Evolutionary conservation across 768 basidiomycete species (phyloP), one percentile per base, ranked within the genome.

Genomic region (Hydnomerulius pinastri): DNA sequence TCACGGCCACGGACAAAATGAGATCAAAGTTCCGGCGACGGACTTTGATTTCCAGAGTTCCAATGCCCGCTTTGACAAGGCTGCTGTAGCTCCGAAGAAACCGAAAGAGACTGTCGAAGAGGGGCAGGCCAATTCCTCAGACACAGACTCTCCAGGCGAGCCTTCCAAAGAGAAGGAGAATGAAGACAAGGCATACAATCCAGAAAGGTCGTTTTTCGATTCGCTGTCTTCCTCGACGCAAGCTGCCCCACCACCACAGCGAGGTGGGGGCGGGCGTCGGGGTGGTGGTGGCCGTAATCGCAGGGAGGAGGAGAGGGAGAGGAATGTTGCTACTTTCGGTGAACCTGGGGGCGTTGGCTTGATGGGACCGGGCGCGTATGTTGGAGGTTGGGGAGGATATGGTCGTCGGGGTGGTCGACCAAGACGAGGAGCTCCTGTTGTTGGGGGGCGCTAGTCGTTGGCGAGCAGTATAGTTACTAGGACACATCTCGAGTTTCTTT

Each of bases 271-370:
- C 30, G 69, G 74, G 6, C 62, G 78, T 36, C 63, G 76, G 0
- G 70, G 78, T 13, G 75, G 77, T 4, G 76, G 70, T 0, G 89
- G 85, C 1, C 73, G 85, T 45, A 88, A 82, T 57, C 76, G 90
- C 58, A 71, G 90, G 37, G 90, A 92, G 58, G 91, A 92, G 59
- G 90, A 92, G 63, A 70, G 90, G 52, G 88, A 90, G 67, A 82
- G 80, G 68, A 92, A 92, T 59, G 82, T 92, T 8, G 86, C 87
- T 25, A 92, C 90, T 7, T 93, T 93, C 75, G 91, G 90, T 3
- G 90, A 92, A 64, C 83, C 90, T 7, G 89, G 89, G 10, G 86
- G 86, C 41, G 80, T 87, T 15, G 87, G 89, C 6, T 64, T 89
- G 43, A 77, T 90, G 75, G 88, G 88, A 0, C 87, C 87, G 23